Evolutionary conservation across 148 eudicot species (phyloP).

Genomic region (Agrostemma githago): DNA sequence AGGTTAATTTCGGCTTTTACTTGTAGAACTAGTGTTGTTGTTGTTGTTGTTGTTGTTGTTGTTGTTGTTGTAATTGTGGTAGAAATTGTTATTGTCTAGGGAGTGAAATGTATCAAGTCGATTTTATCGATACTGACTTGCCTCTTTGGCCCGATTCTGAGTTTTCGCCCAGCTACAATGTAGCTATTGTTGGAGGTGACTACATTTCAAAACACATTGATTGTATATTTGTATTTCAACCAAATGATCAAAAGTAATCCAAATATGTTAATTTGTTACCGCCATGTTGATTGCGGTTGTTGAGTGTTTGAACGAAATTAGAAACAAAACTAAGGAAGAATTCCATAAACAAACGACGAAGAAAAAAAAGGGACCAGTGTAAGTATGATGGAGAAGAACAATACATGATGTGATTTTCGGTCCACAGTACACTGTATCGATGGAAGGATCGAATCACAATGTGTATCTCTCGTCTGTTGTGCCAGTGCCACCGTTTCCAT

Average conservation of each 20-base stretch:
- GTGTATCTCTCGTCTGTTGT: conserved; percentile 81
- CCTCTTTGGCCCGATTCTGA: too few relatives aligned
- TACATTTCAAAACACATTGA: too few relatives aligned
- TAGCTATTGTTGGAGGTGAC: too few relatives aligned
- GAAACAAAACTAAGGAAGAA: conserved; percentile 4
- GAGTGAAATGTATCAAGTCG: too few relatives aligned
- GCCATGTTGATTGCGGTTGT: conserved; percentile 7
- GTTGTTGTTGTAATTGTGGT: too few relatives aligned
- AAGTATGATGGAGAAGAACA: neutral
- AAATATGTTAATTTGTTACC: neutral
- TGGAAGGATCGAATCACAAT: conserved; percentile 91
- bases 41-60: too few relatives aligned
- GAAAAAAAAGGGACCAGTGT: neutral
- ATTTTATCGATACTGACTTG: too few relatives aligned
- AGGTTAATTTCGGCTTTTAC: too few relatives aligned
- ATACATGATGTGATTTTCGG: conserved; percentile 65
- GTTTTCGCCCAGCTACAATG: too few relatives aligned
- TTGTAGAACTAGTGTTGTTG: too few relatives aligned
- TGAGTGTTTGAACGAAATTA: neutral
- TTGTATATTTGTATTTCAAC: conserved; percentile 2
- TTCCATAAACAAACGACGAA: conserved; percentile 4
- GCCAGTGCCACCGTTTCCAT: conserved; percentile 96
- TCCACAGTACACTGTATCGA: conserved; percentile 80
- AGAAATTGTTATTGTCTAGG: too few relatives aligned
- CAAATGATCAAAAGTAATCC: neutral